Base-by-base conservation (phyloP, 768 basidiomycete genomes). In the Tephrocybe sp. region DNA sequence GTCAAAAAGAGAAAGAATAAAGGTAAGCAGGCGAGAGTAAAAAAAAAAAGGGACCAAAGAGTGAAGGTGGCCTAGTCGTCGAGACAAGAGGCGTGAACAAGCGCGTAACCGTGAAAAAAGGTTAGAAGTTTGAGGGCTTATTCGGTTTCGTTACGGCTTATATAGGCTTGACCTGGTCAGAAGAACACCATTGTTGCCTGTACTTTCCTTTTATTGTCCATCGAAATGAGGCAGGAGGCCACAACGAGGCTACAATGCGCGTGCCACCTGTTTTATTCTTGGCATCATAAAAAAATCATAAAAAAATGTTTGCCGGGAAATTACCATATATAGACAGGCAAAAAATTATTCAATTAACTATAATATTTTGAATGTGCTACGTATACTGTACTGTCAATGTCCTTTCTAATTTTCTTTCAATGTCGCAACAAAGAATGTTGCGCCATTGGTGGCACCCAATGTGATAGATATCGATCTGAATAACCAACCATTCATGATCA, bases 1-100 rank as follows among this genome's bases (percentile, higher is more conserved):
- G 30, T n/a, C n/a, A n/a, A n/a, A n/a, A n/a, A n/a, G n/a, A n/a
- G n/a, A n/a, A n/a, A n/a, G n/a, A n/a, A n/a, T n/a, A n/a, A n/a
- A n/a, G n/a, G n/a, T n/a, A n/a, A n/a, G n/a, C n/a, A n/a, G 32
- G 45, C 40, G 15, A 27, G 21, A 25, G 28, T 18, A 35, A 37
- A 47, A 28, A 40, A 47, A 9, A 34, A 34, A n/a, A 5, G 11
- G 32, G 44, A 22, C 28, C 48, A 47, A 51, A 40, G 45, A 51
- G 22, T 34, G 49, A 24, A 5, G 16, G 32, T 12, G 32, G 32
- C 32, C 32, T 34, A 7, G 32, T 34, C 32, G 32, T 34, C 32
- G 32, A 34, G 32, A 34, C 32, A 15, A n/a, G n/a, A n/a, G 32
- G 32, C 13, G 13, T 34, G 13, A 34, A 15, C 11, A 5, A 9